Evolutionary conservation across 257 asterid genomes (phyloP).

Genomic region (Petrea volubilis): DNA sequence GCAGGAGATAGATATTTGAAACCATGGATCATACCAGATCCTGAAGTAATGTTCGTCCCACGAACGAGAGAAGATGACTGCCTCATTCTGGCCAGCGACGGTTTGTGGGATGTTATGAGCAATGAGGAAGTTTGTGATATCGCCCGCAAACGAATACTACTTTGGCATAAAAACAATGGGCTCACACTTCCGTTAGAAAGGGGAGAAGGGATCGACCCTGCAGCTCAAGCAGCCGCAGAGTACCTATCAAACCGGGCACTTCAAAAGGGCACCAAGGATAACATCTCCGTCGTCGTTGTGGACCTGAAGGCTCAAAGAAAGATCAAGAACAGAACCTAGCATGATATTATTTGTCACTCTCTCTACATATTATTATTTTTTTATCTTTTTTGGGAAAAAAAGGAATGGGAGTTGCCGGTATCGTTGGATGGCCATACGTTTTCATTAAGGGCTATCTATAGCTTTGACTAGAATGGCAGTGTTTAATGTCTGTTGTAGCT

Average conservation of each 20-base stretch:
- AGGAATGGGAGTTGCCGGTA: conserved; percentile 25
- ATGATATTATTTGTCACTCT: neutral
- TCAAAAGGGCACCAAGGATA: conserved; percentile 95
- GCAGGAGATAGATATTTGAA: conserved; percentile 91
- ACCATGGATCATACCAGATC: conserved; percentile 90
- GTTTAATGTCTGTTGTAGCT: neutral
- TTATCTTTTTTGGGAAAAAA: neutral
- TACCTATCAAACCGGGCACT: conserved; percentile 75
- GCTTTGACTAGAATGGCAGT: conserved; percentile 20
- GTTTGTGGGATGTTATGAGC: conserved; percentile 92
- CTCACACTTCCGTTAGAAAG: conserved; percentile 44
- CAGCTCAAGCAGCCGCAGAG: conserved; percentile 95
- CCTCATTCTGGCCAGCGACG: conserved; percentile 90
- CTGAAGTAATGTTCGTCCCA: conserved; percentile 75
- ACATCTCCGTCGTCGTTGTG: conserved; percentile 72
- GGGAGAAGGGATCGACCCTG: conserved; percentile 87
- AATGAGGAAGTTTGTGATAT: conserved; percentile 86
- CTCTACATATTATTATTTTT: conserved; percentile 5
- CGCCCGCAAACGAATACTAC: conserved; percentile 72
- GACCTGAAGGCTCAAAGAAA: conserved; percentile 85
- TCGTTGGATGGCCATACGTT: conserved; percentile 37
- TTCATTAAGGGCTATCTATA: conserved; percentile 37
- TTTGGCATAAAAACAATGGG: conserved; percentile 76
- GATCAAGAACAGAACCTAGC: conserved; percentile 53
- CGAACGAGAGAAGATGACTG: conserved; percentile 76